Base-by-base conservation (phyloP, 139 green algal genomes). In the Tetratostichococcus sp. region DNA sequence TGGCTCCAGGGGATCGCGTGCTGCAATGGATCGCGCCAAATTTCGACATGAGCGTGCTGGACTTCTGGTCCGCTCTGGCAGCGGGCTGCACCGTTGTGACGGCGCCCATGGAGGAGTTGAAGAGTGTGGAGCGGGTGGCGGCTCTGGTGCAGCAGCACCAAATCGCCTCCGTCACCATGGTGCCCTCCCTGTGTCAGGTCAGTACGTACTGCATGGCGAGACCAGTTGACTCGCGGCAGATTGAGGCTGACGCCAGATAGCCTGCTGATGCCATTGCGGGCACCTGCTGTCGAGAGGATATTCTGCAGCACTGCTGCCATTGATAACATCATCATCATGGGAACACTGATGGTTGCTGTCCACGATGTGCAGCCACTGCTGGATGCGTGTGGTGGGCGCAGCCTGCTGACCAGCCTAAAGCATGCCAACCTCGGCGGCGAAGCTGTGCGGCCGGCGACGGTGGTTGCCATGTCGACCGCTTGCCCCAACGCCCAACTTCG, bases 41-140 rank as follows among this genome's bases (percentile, higher is more conserved):
- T 71, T 87, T 87, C 69, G 83, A 87, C 72, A 32, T 74, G 1
- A 74, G 71, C 39, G 66, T 85, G 71, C 67, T 77, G 32, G 65
- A 81, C 43, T 58, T 81, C 21, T 81, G 72, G 35, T 35, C 35
- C 33, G 33, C 77, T 16, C 70, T 84, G 26, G 57, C 65, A 25
- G 4, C 32, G 2, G 77, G 77, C 1, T 78, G 59, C 25, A 4
- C 30, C 22, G 32, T 80, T 21, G 73, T 82, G 8, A 59, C 82
- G 21, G 69, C 83, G 4, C 26, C 43, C 6, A 67, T 74, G 1
- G 80, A 73, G 25, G 77, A 67, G 14, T 75, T 85, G 67, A 30
- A 75, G 1, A 75, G 85, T 50, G 59, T 75, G 0, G 3, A 71
- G 22, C 75, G 82, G 43, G 69, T 84, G n/a, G 73, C 67, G 2